Percentiles rank a stretch among this genome's conserved stretches.
Conservation (phyloP, 108 stramenopile species). For the Bacterosira constricta region DNA sequence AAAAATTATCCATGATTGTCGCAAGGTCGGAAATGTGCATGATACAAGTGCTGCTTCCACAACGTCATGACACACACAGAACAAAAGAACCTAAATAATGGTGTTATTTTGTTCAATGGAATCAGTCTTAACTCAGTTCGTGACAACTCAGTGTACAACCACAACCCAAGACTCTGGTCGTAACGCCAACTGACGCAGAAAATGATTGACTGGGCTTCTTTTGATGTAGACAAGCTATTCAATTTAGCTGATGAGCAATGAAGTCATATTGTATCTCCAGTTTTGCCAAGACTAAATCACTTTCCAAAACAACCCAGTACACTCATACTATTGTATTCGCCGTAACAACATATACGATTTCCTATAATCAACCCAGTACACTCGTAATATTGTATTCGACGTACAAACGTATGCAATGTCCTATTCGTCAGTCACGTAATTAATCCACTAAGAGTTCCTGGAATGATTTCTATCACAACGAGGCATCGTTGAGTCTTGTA, state of each 20-base stretch:
- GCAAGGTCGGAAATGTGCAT: slow-evolving; percentile 51
- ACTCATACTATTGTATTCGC: not conserved
- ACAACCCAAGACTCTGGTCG: slow-evolving; percentile 43
- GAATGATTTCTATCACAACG: not conserved
- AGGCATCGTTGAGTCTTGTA: not conserved
- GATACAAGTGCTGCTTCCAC: slow-evolving; percentile 11
- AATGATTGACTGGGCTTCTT: slow-evolving; percentile 38
- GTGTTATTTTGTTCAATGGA: slow-evolving; percentile 28
- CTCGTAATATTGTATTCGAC: slow-evolving; percentile 40
- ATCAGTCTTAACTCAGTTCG: slow-evolving; percentile 15
- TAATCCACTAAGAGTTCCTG: not conserved
- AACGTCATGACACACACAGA: too few relatives aligned
- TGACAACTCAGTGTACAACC: slow-evolving; percentile 38
- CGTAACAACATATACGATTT: slow-evolving; percentile 5
- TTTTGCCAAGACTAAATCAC: not conserved
- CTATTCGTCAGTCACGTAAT: not conserved
- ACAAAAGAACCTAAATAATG: slow-evolving; percentile 48
- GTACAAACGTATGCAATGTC: not conserved
- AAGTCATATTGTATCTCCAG: not conserved
- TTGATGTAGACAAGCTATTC: not conserved
- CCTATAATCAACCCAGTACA: not conserved
- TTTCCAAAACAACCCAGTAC: slow-evolving; percentile 16
- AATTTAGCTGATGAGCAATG: slow-evolving; percentile 32
- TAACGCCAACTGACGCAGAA: slow-evolving; percentile 25
- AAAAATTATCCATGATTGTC: slow-evolving; percentile 53